Base-by-base conservation (phyloP, 768 basidiomycete species). In the Coprinopsis marcescibilis region DNA sequence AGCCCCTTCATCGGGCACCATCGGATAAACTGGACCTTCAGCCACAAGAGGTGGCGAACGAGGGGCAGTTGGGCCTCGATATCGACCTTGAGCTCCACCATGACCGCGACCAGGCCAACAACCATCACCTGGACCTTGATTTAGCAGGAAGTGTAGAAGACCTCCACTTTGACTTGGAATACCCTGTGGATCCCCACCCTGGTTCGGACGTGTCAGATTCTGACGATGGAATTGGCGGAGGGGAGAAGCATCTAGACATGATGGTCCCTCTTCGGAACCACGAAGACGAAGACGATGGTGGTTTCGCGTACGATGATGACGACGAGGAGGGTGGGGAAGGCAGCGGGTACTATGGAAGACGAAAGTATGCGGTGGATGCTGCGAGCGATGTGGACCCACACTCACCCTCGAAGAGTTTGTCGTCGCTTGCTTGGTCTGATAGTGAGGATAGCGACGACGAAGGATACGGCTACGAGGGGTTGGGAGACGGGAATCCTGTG, bases 381-480 rank as follows among this genome's bases (percentile, higher is more conserved):
- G 30, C 41, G 2, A 40, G 38, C 14, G 7, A 21, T 20, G 19
- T 57, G 26, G 60, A 57, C 30, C 49, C 53, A n/a, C 49, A 50
- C 1, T 62, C 62, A 2, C 64, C 64, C 4, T 49, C 60, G 4
- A 60, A 64, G 50, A 63, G 61, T 2, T 55, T 65, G 10, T 63
- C 60, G 7, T 63, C 61, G 5, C 57, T 65, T 3, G 64, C 64
- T 1, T 61, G 55, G 19, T 60, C 59, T 1, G 62, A 64, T 34
- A 57, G 56, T 11, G 49, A 52, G 3, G 61, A 61, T 10, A 49
- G 48, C 1, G 57, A 57, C 7, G 40, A 48, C 10, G 48, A 39
- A 19, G 52, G 43, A 14, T 50, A 55, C 3, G 51, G 32, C 36
- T 49, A 37, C 24, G 41, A 23, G 44, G 46, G 20, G 46, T 15